phyloP scores from a whole-genome alignment of 805 yeast species.

The Yamadazyma sp. region DNA sequence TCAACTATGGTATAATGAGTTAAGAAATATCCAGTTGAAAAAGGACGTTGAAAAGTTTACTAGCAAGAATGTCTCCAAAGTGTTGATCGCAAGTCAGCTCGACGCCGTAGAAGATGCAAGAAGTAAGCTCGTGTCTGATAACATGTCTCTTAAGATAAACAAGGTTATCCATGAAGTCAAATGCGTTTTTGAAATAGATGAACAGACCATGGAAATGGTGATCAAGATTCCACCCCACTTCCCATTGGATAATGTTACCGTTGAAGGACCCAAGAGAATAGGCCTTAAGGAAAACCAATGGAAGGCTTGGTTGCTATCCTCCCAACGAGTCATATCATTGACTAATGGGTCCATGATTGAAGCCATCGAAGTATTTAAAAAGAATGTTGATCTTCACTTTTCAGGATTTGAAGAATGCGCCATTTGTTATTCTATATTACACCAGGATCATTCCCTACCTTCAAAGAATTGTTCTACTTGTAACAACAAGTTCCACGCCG shows the following conservation, averaged over 20 bases:
- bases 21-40: slow-evolving; percentile 68
- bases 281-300: slow-evolving; percentile 92
- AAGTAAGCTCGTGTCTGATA: slow-evolving; percentile 31
- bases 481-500: slow-evolving; percentile 91
- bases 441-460: slow-evolving; percentile 88
- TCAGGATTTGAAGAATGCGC: slow-evolving; percentile 97
- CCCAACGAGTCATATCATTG: slow-evolving; percentile 76
- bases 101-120: slow-evolving; percentile 47
- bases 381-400: slow-evolving; percentile 79
- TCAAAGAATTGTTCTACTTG: slow-evolving; percentile 87
- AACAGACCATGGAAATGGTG: slow-evolving; percentile 78
- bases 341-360: slow-evolving; percentile 72
- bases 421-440: slow-evolving; percentile 89
- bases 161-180: slow-evolving; percentile 64
- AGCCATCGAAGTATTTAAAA: slow-evolving; percentile 65
- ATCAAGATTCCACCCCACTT: slow-evolving; percentile 71
- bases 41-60: slow-evolving; percentile 62
- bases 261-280: slow-evolving; percentile 73
- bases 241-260: slow-evolving; percentile 74
- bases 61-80: slow-evolving; percentile 59
- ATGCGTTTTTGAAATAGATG: slow-evolving; percentile 77
- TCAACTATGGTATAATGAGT: slow-evolving; percentile 67
- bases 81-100: slow-evolving; percentile 58
- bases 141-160: slow-evolving; percentile 61
- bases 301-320: slow-evolving; percentile 93